Percentiles rank a stretch among this genome's conserved stretches.
These are phyloP conservation scores for Paramecium bursaria DNA, from an alignment of 73 alveolate species.

Conservation along the genomic window DNA sequence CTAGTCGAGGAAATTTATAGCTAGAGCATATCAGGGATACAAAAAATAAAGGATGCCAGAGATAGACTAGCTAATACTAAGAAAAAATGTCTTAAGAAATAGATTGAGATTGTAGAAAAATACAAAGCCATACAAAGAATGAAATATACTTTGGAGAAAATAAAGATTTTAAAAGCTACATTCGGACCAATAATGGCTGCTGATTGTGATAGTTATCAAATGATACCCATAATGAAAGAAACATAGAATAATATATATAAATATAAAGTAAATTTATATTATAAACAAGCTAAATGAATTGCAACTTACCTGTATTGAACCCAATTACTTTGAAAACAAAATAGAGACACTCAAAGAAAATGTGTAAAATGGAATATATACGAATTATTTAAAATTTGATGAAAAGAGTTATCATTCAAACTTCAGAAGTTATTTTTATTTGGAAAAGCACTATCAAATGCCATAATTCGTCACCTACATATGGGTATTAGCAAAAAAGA, in stretches of 20 bases:
- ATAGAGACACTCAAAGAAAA: conserved; percentile 43
- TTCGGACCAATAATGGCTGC: conserved; percentile 28
- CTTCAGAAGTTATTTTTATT: conserved; percentile 40
- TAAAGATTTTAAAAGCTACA: conserved; percentile 34
- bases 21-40: not conserved
- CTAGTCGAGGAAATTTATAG: not conserved
- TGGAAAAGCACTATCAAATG: conserved; percentile 57
- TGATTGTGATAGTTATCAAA: conserved; percentile 51
- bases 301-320: conserved; percentile 5
- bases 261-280: too few relatives aligned
- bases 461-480: conserved; percentile 1
- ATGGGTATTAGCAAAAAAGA: conserved; percentile 40
- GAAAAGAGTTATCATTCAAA: conserved; percentile 34
- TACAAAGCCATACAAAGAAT: conserved; percentile 33
- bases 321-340: conserved; percentile 47
- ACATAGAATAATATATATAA: conserved; percentile 24
- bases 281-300: conserved; percentile 40
- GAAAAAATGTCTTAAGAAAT: not conserved
- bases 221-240: conserved; percentile 48
- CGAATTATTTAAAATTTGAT: conserved; percentile 38
- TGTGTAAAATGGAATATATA: conserved; percentile 3
- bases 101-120: conserved; percentile 35
- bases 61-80: not conserved
- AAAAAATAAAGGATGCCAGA: not conserved
- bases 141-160: conserved; percentile 34